Evolutionary conservation across 306 rosid species (phyloP), one percentile per base, ranked within the genome.

Genomic region (Pueraria montana): DNA sequence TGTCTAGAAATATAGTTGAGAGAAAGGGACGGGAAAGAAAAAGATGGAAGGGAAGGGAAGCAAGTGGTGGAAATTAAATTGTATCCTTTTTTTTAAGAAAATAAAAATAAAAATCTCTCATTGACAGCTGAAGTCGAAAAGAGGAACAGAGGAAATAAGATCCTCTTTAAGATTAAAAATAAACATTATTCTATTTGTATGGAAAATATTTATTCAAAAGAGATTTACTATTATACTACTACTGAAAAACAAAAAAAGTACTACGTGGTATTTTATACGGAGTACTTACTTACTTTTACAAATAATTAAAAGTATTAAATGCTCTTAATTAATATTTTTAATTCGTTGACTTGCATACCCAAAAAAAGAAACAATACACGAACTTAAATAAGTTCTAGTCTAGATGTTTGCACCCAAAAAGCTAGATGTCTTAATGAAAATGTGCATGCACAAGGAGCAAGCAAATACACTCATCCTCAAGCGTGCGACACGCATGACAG

Each of bases 1-100:
- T 74, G 79, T 55, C 16, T 34, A 32, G 7, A 52, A 20, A 26
- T 74, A 30, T 53, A 12, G 52, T 74, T 74, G 79, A 20, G 50
- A 34, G 79, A 74, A n/a, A 53, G 67, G 21, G 52, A 55, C 16
- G 34, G 65, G 4, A 4, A 65, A 16, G 13, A 8, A 17, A 64
- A 64, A 1, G 24, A 64, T 2, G 18, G 24, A 64, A 32, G 23
- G 42, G 8, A 61, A 62, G 24, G 42, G 5, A 64, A 52, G 36
- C 45, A 64, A 65, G 27, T 17, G 26, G 72, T 8, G 43, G 45
- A 20, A 4, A 17, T 16, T 30, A 17, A 36, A 65, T 65, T 65
- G 23, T 64, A 65, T 65, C 27, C 24, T 16, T 32, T 32, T 32
- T 0, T 63, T 7, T 0, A 4, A 20, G 17, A n/a, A 53, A 62